Evolutionary conservation across 2,329 filamentous ascomycete species (phyloP).

Genomic region (Neopestalotiopsis clavispora): DNA sequence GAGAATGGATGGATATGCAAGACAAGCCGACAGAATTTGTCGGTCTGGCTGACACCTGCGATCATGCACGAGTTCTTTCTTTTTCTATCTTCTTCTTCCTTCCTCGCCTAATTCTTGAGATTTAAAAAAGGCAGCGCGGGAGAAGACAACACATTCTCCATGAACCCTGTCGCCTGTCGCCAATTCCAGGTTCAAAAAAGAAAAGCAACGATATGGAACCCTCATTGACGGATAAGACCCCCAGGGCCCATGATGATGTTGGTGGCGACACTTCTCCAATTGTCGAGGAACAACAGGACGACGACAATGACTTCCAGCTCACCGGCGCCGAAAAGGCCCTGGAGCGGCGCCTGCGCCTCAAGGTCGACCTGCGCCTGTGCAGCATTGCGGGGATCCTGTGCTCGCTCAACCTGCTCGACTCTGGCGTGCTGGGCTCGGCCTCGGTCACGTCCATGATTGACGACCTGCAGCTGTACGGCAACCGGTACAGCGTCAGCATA

Average conservation of each 20-base stretch:
- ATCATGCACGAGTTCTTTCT: background rate
- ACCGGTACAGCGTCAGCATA: constrained; percentile 72
- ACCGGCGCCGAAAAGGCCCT: constrained; percentile 16
- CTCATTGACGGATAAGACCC: background rate
- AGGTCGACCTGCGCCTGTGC: constrained; percentile 71
- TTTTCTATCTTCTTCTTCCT: background rate
- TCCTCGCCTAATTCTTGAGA: background rate
- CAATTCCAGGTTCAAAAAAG: background rate
- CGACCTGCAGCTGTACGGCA: constrained; percentile 67
- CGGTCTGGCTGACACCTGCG: background rate
- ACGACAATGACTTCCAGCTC: background rate
- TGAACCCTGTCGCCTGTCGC: background rate
- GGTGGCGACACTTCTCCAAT: constrained; percentile 7
- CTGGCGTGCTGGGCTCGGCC: constrained; percentile 71
- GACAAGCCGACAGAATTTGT: background rate
- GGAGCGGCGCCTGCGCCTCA: constrained; percentile 51
- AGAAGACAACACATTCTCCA: background rate
- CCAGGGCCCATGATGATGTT: background rate
- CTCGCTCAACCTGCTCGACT: constrained; percentile 72
- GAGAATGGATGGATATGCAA: background rate
- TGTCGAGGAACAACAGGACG: background rate
- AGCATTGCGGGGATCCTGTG: constrained; percentile 74
- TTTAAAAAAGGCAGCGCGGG: background rate
- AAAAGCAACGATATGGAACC: background rate
- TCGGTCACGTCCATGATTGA: constrained; percentile 71